These are phyloP conservation scores for Starmerella potacharoeniae DNA, from an alignment of 805 yeast species.

Conservation along the genomic window DNA sequence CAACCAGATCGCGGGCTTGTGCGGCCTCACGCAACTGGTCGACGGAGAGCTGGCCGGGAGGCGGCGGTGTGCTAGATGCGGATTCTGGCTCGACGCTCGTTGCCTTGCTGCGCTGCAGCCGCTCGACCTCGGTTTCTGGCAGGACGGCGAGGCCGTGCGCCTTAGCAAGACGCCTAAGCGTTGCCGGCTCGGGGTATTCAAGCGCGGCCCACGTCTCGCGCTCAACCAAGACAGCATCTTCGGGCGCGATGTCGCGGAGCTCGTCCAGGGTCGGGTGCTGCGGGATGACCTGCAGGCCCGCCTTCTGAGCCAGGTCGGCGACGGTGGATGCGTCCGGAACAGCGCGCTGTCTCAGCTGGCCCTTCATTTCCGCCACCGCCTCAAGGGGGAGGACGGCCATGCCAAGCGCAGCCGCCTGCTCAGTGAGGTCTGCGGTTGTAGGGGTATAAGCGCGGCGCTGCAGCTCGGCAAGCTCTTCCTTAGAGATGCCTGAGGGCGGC, in stretches of 20 bases:
- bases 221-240: slow-evolving; percentile 14
- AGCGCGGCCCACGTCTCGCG: slow-evolving; percentile 15
- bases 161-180: slow-evolving; percentile 15
- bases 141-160: slow-evolving; percentile 21
- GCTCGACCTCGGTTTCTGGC: slow-evolving; percentile 17
- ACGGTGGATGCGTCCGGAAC: slow-evolving; percentile 29
- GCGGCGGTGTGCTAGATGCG: not conserved
- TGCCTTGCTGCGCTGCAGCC: slow-evolving; percentile 15
- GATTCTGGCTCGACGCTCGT: not conserved
- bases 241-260: slow-evolving; percentile 10
- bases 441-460: not conserved
- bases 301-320: slow-evolving; percentile 11
- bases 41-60: not conserved
- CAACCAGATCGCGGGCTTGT: slow-evolving; percentile 2
- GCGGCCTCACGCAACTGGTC: slow-evolving; percentile 9
- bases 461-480: not conserved
- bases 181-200: slow-evolving; percentile 17
- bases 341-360: slow-evolving; percentile 18
- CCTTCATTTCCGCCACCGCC: slow-evolving; percentile 7
- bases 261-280: slow-evolving; percentile 14
- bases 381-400: slow-evolving; percentile 12
- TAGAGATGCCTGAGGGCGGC: not conserved
- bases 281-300: slow-evolving; percentile 15
- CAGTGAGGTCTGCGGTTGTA: slow-evolving; percentile 8
- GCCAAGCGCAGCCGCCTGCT: slow-evolving; percentile 17